Evolutionary conservation across 1,284 basidiomycete species (phyloP).

Genomic region (Agroathelia rolfsii): DNA sequence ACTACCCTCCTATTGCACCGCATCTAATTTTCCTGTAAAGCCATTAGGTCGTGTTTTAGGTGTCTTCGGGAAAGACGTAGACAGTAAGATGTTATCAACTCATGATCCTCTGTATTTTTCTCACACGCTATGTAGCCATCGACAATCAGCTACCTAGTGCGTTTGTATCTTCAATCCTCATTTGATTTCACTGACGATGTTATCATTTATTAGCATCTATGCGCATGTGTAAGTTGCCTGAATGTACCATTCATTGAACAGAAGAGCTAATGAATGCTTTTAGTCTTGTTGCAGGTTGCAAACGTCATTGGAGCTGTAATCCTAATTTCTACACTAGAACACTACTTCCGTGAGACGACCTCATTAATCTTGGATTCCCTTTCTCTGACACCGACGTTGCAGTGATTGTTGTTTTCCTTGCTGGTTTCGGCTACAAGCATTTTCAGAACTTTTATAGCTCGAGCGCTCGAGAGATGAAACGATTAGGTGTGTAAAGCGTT

Average conservation of each 20-base stretch:
- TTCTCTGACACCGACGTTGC: too few species aligned
- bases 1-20: too few species aligned
- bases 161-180: conserved; percentile 8
- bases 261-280: conserved; percentile 2
- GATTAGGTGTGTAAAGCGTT: conserved; percentile 33
- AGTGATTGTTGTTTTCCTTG: conserved; percentile 43
- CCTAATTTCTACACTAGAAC: conserved; percentile 59
- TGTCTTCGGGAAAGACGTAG: conserved; percentile 57
- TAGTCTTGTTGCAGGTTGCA: conserved; percentile 40
- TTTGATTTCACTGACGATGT: conserved; percentile 13
- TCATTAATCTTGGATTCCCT: conserved; percentile 41
- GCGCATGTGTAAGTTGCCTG: conserved; percentile 40
- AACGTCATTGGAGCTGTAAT: conserved; percentile 50
- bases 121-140: conserved; percentile 28
- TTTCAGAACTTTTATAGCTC: conserved; percentile 55
- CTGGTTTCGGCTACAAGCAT: conserved; percentile 43
- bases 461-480: conserved; percentile 64
- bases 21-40: conserved; percentile 18
- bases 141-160: conserved; percentile 51
- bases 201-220: conserved; percentile 45
- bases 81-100: conserved; percentile 29
- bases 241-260: not conserved
- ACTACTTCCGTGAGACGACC: conserved; percentile 52
- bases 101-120: conserved; percentile 5
- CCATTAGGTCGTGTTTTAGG: conserved; percentile 56